A percentile compares a stretch with the other conserved stretches of the same genome.
phyloP scores from a whole-genome alignment of 2,329 filamentous ascomycete species.

The Domatiomyces globalis region DNA sequence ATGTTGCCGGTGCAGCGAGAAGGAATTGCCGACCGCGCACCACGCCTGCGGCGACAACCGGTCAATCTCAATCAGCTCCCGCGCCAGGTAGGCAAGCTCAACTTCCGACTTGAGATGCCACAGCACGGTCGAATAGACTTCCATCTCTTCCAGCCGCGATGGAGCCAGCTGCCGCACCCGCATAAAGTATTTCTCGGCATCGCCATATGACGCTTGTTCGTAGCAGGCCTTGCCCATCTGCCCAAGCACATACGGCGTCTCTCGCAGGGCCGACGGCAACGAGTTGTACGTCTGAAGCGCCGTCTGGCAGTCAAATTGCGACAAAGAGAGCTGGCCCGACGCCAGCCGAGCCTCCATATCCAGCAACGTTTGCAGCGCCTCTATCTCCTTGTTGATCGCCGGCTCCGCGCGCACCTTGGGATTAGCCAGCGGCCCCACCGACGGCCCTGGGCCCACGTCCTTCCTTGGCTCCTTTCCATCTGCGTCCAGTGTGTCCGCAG shows the following conservation, averaged over 20 bases:
- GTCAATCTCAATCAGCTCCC: slow-evolving; percentile 73
- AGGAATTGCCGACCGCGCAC: slow-evolving; percentile 91
- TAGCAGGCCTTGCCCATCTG: slow-evolving; percentile 85
- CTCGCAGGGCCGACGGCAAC: slow-evolving; percentile 60
- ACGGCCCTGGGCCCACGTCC: slow-evolving; percentile 16
- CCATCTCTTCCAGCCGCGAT: slow-evolving; percentile 82
- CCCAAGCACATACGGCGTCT: slow-evolving; percentile 85
- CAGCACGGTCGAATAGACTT: slow-evolving; percentile 95
- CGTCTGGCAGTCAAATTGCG: slow-evolving; percentile 63
- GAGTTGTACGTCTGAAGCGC: slow-evolving; percentile 60
- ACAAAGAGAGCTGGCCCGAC: slow-evolving; percentile 61
- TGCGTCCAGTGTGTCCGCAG: slow-evolving; percentile 47
- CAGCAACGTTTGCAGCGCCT: slow-evolving; percentile 61
- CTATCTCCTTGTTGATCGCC: slow-evolving; percentile 45
- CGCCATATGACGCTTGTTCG: slow-evolving; percentile 71
- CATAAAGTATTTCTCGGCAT: slow-evolving; percentile 76
- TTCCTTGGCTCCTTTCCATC: slow-evolving; percentile 48
- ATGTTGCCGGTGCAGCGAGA: slow-evolving; percentile 80
- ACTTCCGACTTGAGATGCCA: slow-evolving; percentile 93
- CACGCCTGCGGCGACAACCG: slow-evolving; percentile 88
- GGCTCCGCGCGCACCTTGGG: slow-evolving; percentile 20
- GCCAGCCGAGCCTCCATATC: slow-evolving; percentile 73
- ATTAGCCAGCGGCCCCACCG: slow-evolving; percentile 12
- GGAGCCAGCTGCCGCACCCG: slow-evolving; percentile 67
- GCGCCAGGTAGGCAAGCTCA: slow-evolving; percentile 79